These are phyloP conservation scores for Solanum chmielewskii DNA, from an alignment of 257 asterid species.

Conservation along the genomic window DNA sequence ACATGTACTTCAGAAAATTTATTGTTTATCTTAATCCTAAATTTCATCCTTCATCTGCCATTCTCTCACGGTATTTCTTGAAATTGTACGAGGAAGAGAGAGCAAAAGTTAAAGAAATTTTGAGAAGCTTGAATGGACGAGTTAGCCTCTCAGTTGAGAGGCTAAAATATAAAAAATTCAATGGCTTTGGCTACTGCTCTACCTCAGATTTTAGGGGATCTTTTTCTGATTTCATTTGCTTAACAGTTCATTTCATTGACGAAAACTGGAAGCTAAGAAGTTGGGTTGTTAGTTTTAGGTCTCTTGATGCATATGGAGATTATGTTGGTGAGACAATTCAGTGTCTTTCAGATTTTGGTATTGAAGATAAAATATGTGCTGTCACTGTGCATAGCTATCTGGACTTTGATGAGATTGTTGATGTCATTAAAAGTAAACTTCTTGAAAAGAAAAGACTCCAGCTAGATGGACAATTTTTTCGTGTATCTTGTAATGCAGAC, in stretches of 20 bases:
- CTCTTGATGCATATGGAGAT: background rate
- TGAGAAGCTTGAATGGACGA: background rate
- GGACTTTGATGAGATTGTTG: background rate
- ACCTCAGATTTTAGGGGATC: background rate
- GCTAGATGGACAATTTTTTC: background rate
- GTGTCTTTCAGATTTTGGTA: constrained; percentile 3
- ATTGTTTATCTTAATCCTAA: background rate
- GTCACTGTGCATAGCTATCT: background rate
- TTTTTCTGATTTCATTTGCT: background rate
- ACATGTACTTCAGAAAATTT: background rate
- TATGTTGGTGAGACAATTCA: background rate
- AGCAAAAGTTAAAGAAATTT: background rate
- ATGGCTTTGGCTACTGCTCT: background rate
- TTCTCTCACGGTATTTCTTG: background rate
- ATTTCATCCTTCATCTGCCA: background rate
- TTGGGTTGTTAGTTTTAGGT: background rate
- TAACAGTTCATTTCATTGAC: constrained; percentile 9
- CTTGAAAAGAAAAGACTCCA: background rate
- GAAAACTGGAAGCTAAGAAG: constrained; percentile 7
- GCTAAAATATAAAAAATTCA: background rate
- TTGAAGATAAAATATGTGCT: background rate
- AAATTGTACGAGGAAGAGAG: constrained; percentile 1
- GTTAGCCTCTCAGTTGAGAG: constrained; percentile 2
- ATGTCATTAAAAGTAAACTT: background rate
- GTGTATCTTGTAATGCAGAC: constrained; percentile 9